Evolutionary conservation across 2,329 filamentous ascomycete genomes (phyloP), one percentile per base, ranked within the genome.

Genomic region (Exophiala bonariae): DNA sequence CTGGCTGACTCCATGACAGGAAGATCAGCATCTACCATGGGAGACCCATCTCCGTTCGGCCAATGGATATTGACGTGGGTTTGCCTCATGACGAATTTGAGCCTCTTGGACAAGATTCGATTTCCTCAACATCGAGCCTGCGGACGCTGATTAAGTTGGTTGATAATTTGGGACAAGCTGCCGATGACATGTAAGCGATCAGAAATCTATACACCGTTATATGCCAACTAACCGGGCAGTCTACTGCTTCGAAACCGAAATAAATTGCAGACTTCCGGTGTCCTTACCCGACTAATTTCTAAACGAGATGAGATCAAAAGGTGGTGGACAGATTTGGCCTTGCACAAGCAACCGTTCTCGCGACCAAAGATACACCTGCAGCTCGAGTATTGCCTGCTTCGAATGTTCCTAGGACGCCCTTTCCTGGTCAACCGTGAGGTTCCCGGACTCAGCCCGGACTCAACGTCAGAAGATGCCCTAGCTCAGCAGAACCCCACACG

Each of bases 1-100:
- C 17, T 9, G 16, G 33, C 33, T 46, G 16, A n/a, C 56, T 58
- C 2, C 30, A 18, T 28, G 6, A 26, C 33, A 78, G 76, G 49
- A 73, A 77, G 35, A 75, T 81, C 23, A 75, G 77, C 32, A 79
- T 79, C 38, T 73, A 80, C 28, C 78, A 82, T 49, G 77, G 78
- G 26, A 67, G 78, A 5, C 78, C 79, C 4, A 65, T 72, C 13
- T 80, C 79, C 2, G 73, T 81, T 32, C 67, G 72, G 3, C 70
- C 72, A 28, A 64, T 68, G 9, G 78, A 81, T 49, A 72, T 81
- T 14, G 79, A 81, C 54, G 76, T 73, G 2, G 74, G 77, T 17
- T 62, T 77, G 43, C 79, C 78, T 2, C 66, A 68, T 4, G 66
- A 67, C 1, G 58, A 65, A 16, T 61, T 65, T 6, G 65, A 72